These are phyloP conservation scores for Ceratocystis ficicola DNA, from an alignment of 2,329 filamentous ascomycete species.

Conservation along the genomic window DNA sequence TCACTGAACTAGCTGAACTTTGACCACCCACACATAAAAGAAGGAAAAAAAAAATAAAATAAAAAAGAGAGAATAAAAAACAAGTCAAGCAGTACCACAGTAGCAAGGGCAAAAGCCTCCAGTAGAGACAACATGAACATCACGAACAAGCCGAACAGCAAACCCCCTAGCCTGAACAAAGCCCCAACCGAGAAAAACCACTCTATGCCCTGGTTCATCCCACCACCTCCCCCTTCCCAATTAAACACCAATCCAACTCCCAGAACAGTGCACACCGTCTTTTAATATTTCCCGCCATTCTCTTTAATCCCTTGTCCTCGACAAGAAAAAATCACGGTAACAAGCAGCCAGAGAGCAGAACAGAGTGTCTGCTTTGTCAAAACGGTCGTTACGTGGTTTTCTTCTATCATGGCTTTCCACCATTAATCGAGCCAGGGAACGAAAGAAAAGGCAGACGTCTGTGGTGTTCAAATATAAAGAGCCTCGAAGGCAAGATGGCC, in stretches of 20 bases:
- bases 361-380: background rate
- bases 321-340: background rate
- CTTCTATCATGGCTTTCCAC: background rate
- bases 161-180: background rate
- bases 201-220: slow-evolving; percentile 19
- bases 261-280: slow-evolving; percentile 15
- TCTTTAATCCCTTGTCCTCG: slow-evolving; percentile 21
- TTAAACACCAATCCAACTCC: slow-evolving; percentile 15
- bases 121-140: too few species aligned
- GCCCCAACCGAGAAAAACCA: slow-evolving; percentile 14
- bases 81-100: too few species aligned
- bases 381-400: background rate
- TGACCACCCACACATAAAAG: background rate
- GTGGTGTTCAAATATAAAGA: too few species aligned
- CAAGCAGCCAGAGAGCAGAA: background rate
- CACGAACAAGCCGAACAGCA: background rate
- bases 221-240: slow-evolving; percentile 7
- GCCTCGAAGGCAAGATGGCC: too few species aligned
- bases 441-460: too few species aligned
- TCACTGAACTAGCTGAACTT: background rate
- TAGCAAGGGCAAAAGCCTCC: too few species aligned
- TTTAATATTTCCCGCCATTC: slow-evolving; percentile 22
- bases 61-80: too few species aligned
- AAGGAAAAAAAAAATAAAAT: too few species aligned
- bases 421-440: too few species aligned